A percentile compares a stretch with the other conserved stretches of the same genome.
These are phyloP conservation scores for Acidomyces sp. DNA, from an alignment of 495 filamentous ascomycete genomes.

Conservation along the genomic window DNA sequence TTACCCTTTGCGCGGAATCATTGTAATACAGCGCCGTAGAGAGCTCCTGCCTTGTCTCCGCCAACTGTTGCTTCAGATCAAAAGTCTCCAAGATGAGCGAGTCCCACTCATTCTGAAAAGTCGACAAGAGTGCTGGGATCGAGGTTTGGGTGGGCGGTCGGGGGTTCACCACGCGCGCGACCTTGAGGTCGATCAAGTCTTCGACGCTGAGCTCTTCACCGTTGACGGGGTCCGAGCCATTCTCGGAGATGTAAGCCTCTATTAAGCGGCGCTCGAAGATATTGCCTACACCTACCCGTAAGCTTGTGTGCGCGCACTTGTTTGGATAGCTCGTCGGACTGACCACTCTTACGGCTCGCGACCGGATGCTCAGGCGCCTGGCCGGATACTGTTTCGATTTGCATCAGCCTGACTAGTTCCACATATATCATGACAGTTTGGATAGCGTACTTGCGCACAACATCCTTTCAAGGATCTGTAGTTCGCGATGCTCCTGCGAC, in stretches of 20 bases:
- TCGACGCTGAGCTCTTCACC: conserved; percentile 75
- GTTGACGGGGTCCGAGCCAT: conserved; percentile 87
- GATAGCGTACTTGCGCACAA: conserved; percentile 12
- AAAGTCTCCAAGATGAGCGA: conserved; percentile 81
- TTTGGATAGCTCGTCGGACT: conserved; percentile 11
- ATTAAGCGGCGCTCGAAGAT: conserved; percentile 92
- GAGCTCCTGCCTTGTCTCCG: conserved; percentile 84
- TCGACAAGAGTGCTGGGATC: conserved; percentile 84
- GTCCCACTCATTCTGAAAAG: conserved; percentile 99
- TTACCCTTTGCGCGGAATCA: conserved; percentile 87
- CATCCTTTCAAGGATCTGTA: neutral
- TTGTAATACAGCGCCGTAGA: conserved; percentile 89
- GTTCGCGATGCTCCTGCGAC: too few species aligned
- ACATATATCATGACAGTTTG: neutral
- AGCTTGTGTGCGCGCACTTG: conserved; percentile 7
- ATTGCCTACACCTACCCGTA: conserved; percentile 42
- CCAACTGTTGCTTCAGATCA: conserved; percentile 72
- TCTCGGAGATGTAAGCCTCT: conserved; percentile 85
- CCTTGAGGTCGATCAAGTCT: conserved; percentile 78
- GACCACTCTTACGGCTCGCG: conserved; percentile 86
- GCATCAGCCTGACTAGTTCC: neutral
- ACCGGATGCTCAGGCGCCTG: conserved; percentile 93
- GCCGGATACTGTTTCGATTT: conserved; percentile 62
- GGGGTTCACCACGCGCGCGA: conserved; percentile 66
- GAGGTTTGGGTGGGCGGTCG: conserved; percentile 91